Evolutionary conservation across 352 stramenopile species (phyloP), one percentile per base, ranked within the genome.

Genomic region (Thalassiosira sp.): DNA sequence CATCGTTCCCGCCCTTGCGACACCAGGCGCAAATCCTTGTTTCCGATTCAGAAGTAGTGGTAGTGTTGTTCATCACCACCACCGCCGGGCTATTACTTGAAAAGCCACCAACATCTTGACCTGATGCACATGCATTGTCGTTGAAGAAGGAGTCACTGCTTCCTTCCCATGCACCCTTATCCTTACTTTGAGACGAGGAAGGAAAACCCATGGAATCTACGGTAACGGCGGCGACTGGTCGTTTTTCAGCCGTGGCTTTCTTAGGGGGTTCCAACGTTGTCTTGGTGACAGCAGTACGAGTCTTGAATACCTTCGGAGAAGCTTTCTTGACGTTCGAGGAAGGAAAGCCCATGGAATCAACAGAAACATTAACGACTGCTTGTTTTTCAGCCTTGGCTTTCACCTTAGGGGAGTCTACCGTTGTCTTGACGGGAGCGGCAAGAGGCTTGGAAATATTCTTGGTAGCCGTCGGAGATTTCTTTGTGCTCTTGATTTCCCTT

Each of bases 301-400:
- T 10, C n/a, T n/a, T n/a, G n/a, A 40, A 13, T n/a, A 45, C 16
- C 16, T 45, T 45, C 35, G 35, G 13, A 3, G 8, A 3, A 16
- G 35, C 5, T 45, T 16, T 11, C 28, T 13, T 7, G 27, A 6
- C 35, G 8, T 53, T n/a, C n/a, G 18, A 18, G 2, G 52, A 6
- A 27, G 56, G 56, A 35, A 64, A 64, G 48, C 35, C 35, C 8
- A 37, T 53, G 37, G 56, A 64, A 49, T 64, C 56, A 24, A 64
- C 1, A 15, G 56, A 16, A 28, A 18, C 46, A 18, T 56, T 28
- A 3, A 6, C 35, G 2, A 45, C 35, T 45, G n/a, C n/a, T n/a
- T n/a, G n/a, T n/a, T 45, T 45, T 13, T 45, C 35, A 13, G 35
- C 35, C 5, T 45, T 45, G 35, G 35, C 11, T n/a, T 45, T 45